Base-by-base conservation (phyloP, 2,329 filamentous ascomycete genomes). In the Beauveria scarabaeidicola region DNA sequence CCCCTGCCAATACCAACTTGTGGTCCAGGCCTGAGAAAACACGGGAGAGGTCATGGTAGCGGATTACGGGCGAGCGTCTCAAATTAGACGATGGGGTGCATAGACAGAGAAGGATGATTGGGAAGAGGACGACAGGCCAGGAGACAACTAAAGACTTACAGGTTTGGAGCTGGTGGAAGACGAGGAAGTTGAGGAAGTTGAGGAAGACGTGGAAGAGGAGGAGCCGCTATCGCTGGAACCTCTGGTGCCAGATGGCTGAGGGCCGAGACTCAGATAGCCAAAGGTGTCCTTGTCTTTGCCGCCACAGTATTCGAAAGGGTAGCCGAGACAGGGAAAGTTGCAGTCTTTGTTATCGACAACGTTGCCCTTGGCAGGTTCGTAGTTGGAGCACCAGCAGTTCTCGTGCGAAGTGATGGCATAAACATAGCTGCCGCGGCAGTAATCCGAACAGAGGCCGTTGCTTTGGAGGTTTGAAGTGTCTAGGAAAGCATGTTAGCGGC, bases 321-420 rank as follows among this genome's bases (percentile, higher is more conserved):
- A 93, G n/a, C 88, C 89, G 9, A 88, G 87, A 65, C 89, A 93
- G 17, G 72, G 54, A 0, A 70, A 70, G 64, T 78, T 72, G 72
- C 89, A 93, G 23, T 79, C 66, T 38, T 63, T 64, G 1, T 72
- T 70, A 23, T 74, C 67, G 54, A 78, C 74, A 58, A 76, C 69
- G 36, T 69, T 70, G 21, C 67, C 68, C 36, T 74, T 63, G 53
- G 75, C 75, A 9, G 89, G 89, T 2, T 78, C 78, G 66, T 85
- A 85, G 69, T 91, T 81, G 41, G 87, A 86, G 70, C 89, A 93
- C 88, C 88, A 93, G 69, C 89, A 93, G 55, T 78, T 72, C 36
- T 82, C 75, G 17, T 73, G 78, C 65, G 90, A 81, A 1, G 91
- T 75, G 52, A 93, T 77, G 64, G 87, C 88, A 63, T 86, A 89